These are phyloP conservation scores for Nicotiana paniculata DNA, from an alignment of 257 asterid species.

Conservation along the genomic window DNA sequence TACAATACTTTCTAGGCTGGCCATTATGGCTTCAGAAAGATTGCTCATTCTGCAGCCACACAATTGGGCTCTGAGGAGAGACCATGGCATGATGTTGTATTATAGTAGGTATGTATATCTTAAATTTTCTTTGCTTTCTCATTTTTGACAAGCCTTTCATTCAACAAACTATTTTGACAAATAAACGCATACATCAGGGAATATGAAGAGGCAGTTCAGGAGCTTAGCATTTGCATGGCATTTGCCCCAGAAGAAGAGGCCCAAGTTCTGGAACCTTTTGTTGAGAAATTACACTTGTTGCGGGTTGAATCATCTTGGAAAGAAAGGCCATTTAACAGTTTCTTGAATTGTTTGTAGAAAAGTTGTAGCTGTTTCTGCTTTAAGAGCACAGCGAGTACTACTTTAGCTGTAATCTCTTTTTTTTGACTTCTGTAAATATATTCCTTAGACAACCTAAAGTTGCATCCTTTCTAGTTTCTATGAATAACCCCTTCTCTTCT, in stretches of 20 bases:
- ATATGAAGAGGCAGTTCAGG: slow-evolving; percentile 81
- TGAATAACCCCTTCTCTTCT: neutral
- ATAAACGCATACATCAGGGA: slow-evolving; percentile 35
- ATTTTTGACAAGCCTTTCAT: neutral
- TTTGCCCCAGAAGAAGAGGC: slow-evolving; percentile 94
- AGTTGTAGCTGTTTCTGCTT: neutral
- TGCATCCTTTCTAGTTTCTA: neutral
- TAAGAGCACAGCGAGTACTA: neutral
- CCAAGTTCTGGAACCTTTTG: slow-evolving; percentile 61
- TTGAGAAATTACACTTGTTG: slow-evolving; percentile 73
- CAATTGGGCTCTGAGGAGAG: slow-evolving; percentile 78
- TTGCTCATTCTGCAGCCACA: slow-evolving; percentile 86
- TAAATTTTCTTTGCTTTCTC: neutral
- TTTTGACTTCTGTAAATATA: neutral
- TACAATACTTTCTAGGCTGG: slow-evolving; percentile 53
- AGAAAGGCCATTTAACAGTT: slow-evolving; percentile 43
- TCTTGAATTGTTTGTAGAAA: slow-evolving; percentile 25
- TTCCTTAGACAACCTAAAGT: neutral
- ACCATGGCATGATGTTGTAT: slow-evolving; percentile 89
- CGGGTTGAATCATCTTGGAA: slow-evolving; percentile 61
- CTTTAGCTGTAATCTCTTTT: neutral
- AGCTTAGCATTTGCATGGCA: slow-evolving; percentile 96
- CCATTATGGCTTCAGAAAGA: slow-evolving; percentile 87
- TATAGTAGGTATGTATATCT: slow-evolving; percentile 47
- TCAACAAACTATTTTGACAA: neutral